These are phyloP conservation scores for Xerocomus potaroensis DNA, from an alignment of 768 basidiomycete genomes.

Conservation along the genomic window DNA sequence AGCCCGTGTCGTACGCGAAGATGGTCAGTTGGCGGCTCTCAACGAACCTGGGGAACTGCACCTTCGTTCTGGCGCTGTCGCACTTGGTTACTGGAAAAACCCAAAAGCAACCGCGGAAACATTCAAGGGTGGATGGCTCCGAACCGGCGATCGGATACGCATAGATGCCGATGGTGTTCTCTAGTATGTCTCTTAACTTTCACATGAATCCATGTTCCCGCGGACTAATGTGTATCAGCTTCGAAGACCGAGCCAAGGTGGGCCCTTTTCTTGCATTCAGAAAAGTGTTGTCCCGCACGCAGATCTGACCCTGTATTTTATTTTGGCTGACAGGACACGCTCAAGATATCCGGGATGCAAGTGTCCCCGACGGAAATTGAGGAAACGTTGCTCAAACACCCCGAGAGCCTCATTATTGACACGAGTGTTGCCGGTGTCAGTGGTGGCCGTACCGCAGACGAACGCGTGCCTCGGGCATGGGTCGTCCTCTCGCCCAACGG, in stretches of 20 bases:
- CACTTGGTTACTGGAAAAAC: slow-evolving; percentile 71
- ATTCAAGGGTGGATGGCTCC: slow-evolving; percentile 68
- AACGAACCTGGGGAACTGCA: slow-evolving; percentile 67
- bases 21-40: slow-evolving; percentile 48
- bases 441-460: slow-evolving; percentile 66
- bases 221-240: slow-evolving; percentile 37
- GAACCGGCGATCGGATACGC: slow-evolving; percentile 68
- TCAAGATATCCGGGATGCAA: slow-evolving; percentile 77
- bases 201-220: not conserved
- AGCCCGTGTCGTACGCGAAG: slow-evolving; percentile 56
- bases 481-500: slow-evolving; percentile 60
- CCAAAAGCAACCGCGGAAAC: slow-evolving; percentile 60
- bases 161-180: slow-evolving; percentile 59
- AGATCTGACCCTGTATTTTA: not conserved
- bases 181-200: slow-evolving; percentile 44
- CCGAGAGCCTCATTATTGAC: slow-evolving; percentile 57
- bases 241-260: slow-evolving; percentile 75
- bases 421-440: slow-evolving; percentile 70
- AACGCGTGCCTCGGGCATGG: slow-evolving; percentile 77
- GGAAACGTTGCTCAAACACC: slow-evolving; percentile 56
- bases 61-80: slow-evolving; percentile 51
- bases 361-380: slow-evolving; percentile 82
- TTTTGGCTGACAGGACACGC: slow-evolving; percentile 51
- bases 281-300: not conserved
- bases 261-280: too few species aligned